Evolutionary conservation across 2,329 filamentous ascomycete species (phyloP).

Genomic region (Colletotrichum viniferum): DNA sequence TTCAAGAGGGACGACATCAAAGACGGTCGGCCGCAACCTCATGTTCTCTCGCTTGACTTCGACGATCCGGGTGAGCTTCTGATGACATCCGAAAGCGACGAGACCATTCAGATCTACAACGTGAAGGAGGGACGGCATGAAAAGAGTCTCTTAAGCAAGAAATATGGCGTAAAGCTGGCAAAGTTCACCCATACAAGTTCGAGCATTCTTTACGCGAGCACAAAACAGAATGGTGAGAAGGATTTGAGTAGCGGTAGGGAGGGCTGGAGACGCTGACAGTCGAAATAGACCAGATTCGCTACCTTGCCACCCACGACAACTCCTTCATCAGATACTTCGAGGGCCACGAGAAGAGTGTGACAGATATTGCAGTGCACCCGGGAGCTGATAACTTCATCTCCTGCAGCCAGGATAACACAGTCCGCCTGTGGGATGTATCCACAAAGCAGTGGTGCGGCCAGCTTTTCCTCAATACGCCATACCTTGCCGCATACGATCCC

Average conservation of each 20-base stretch:
- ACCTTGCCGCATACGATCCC: slow-evolving; percentile 88
- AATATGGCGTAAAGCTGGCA: slow-evolving; percentile 93
- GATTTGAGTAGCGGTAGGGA: slow-evolving; percentile 17
- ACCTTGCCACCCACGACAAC: slow-evolving; percentile 92
- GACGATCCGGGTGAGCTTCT: slow-evolving; percentile 93
- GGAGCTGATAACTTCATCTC: slow-evolving; percentile 91
- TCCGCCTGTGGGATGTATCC: slow-evolving; percentile 87
- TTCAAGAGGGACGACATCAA: slow-evolving; percentile 64
- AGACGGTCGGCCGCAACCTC: slow-evolving; percentile 57
- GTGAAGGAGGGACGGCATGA: slow-evolving; percentile 88
- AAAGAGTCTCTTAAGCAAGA: slow-evolving; percentile 91
- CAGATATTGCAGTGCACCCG: slow-evolving; percentile 81
- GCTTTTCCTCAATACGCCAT: slow-evolving; percentile 79
- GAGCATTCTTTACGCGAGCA: slow-evolving; percentile 93
- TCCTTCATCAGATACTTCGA: slow-evolving; percentile 96
- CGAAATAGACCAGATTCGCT: slow-evolving; percentile 60
- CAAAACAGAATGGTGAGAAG: slow-evolving; percentile 80
- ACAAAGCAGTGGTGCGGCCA: slow-evolving; percentile 82
- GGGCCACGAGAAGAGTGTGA: slow-evolving; percentile 86
- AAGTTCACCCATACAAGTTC: slow-evolving; percentile 92
- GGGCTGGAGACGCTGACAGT: neutral
- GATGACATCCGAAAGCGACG: slow-evolving; percentile 90
- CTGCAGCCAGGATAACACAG: slow-evolving; percentile 87
- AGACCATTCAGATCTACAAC: slow-evolving; percentile 95
- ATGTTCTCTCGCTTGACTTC: slow-evolving; percentile 91